A percentile compares a stretch with the other conserved stretches of the same genome.
Evolutionary conservation across 2,329 filamentous ascomycete species (phyloP).

Genomic region (Aspergillus costaricaensis): DNA sequence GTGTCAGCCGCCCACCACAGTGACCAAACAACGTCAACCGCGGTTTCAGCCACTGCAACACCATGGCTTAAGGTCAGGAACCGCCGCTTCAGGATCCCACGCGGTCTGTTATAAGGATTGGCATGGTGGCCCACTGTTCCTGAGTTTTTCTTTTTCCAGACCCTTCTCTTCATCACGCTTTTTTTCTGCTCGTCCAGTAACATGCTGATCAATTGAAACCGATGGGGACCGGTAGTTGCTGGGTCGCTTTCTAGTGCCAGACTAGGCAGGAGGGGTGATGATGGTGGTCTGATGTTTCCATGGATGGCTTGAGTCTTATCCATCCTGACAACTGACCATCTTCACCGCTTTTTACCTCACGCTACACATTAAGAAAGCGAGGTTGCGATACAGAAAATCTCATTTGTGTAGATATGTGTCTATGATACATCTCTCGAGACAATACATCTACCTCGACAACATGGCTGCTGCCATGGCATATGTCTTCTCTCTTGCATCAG

Average conservation of each 20-base stretch:
- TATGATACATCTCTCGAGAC: background rate
- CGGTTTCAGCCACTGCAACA: slow-evolving; percentile 24
- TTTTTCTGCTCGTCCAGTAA: background rate
- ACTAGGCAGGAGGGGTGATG: slow-evolving; percentile 3
- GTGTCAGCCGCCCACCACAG: background rate
- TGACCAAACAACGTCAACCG: slow-evolving; percentile 2
- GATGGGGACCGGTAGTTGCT: background rate
- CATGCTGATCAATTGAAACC: background rate
- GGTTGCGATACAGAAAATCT: too few relatives aligned
- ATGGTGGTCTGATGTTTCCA: slow-evolving; percentile 1
- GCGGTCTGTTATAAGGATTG: slow-evolving; percentile 7
- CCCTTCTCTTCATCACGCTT: background rate
- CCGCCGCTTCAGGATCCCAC: slow-evolving; percentile 16
- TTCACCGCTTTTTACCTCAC: background rate
- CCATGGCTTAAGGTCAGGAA: slow-evolving; percentile 20
- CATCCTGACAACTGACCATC: background rate
- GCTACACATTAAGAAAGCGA: background rate
- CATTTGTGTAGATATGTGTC: background rate
- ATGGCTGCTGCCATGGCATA: slow-evolving; percentile 38
- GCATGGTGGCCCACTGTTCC: slow-evolving; percentile 13
- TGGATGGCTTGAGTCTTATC: background rate
- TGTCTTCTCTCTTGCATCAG: slow-evolving; percentile 35
- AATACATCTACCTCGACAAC: slow-evolving; percentile 15
- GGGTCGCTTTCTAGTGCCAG: background rate
- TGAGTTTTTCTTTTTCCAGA: background rate